Percentiles rank a stretch among this genome's conserved stretches.
Evolutionary conservation across 768 basidiomycete genomes (phyloP).

Genomic region (Phlegmacium glaucopus): DNA sequence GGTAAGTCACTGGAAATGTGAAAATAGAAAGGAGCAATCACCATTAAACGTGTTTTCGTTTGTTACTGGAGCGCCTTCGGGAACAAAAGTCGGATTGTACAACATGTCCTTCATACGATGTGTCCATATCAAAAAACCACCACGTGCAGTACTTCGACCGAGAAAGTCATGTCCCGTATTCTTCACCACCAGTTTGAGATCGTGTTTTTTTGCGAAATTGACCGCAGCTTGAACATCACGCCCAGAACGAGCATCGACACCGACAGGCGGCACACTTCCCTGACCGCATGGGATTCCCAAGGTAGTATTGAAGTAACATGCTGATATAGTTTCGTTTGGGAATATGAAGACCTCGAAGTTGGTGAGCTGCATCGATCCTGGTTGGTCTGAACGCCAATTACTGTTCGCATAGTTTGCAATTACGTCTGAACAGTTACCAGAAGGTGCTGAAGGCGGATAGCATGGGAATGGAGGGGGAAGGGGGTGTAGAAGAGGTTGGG

Average conservation of each 20-base stretch:
- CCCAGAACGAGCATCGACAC: slow-evolving; percentile 35
- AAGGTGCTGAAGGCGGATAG: slow-evolving; percentile 32
- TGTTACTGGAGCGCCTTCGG: slow-evolving; percentile 26
- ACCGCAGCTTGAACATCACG: slow-evolving; percentile 38
- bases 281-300: slow-evolving; percentile 38
- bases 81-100: slow-evolving; percentile 24
- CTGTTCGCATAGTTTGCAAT: slow-evolving; percentile 25
- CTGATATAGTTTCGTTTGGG: slow-evolving; percentile 46
- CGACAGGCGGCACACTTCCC: slow-evolving; percentile 39
- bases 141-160: slow-evolving; percentile 10
- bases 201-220: slow-evolving; percentile 31
- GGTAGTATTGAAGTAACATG: slow-evolving; percentile 2
- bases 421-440: slow-evolving; percentile 36
- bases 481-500: slow-evolving; percentile 31
- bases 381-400: slow-evolving; percentile 36
- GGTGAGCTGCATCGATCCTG: slow-evolving; percentile 36
- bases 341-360: slow-evolving; percentile 30
- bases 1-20: no score
- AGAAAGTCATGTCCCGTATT: slow-evolving; percentile 42
- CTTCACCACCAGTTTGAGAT: slow-evolving; percentile 35
- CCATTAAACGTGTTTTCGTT: slow-evolving; percentile 14
- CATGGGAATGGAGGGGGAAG: slow-evolving; percentile 37
- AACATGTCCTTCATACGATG: slow-evolving; percentile 30
- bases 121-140: slow-evolving; percentile 39
- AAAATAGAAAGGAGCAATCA: slow-evolving; percentile 3